Conservation (phyloP, 176 grass and related monocot genomes). For the Melocanna baccifera region DNA sequence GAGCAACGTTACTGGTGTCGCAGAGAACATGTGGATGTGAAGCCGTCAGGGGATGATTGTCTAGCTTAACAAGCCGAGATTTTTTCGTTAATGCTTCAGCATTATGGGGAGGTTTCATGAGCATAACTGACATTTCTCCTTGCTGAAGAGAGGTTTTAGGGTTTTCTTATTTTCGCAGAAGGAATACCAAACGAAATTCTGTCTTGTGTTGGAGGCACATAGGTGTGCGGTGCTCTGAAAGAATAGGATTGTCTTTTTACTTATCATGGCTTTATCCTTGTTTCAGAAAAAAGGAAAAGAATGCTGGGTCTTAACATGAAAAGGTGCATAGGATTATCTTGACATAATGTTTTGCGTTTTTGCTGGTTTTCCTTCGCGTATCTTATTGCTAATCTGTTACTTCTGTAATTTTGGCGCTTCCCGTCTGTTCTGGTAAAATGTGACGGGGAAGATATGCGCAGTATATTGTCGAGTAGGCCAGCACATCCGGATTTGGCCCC, state of each 20-base stretch:
- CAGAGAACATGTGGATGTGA: slow-evolving; percentile 2
- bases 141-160: slow-evolving; percentile 43
- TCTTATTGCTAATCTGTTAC: neutral
- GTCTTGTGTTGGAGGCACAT: slow-evolving; percentile 51
- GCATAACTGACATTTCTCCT: slow-evolving; percentile 30
- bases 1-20: slow-evolving; percentile 14
- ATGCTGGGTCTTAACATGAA: slow-evolving; percentile 39
- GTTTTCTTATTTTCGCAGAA: slow-evolving; percentile 45
- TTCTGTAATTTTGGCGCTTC: neutral
- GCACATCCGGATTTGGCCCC: neutral
- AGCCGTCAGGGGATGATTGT: slow-evolving; percentile 27
- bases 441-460: neutral
- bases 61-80: slow-evolving; percentile 42
- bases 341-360: neutral
- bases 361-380: neutral
- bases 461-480: neutral
- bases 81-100: slow-evolving; percentile 37
- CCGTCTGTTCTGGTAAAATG: neutral
- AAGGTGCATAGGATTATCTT: slow-evolving; percentile 38
- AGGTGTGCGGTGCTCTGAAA: slow-evolving; percentile 42
- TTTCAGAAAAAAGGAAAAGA: slow-evolving; percentile 8
- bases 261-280: slow-evolving; percentile 26
- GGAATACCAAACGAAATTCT: slow-evolving; percentile 39
- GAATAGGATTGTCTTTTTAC: slow-evolving; percentile 44
- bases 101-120: slow-evolving; percentile 37